Conservation (phyloP, 2,329 filamentous ascomycete species). For the Dactylellina parvicollis region DNA sequence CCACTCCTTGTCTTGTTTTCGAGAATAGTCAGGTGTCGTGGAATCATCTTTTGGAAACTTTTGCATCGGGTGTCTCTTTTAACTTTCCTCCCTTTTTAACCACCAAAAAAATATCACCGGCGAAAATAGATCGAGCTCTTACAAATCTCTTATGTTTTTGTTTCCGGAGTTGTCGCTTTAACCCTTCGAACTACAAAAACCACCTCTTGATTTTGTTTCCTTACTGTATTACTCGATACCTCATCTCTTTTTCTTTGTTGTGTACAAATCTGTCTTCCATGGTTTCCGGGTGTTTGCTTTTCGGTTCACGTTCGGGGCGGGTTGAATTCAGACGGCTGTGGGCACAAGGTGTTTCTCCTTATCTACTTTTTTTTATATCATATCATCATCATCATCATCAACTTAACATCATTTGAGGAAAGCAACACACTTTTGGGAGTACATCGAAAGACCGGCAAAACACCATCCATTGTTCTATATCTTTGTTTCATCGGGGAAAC, state of each 20-base stretch:
- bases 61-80: slow-evolving; percentile 30
- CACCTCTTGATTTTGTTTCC: slow-evolving; percentile 23
- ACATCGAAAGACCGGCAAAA: slow-evolving; percentile 22
- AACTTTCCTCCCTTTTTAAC: slow-evolving; percentile 6
- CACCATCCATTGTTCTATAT: slow-evolving; percentile 14
- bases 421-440: slow-evolving; percentile 20
- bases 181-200: neutral
- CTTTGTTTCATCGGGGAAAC: slow-evolving; percentile 55
- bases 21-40: slow-evolving; percentile 37
- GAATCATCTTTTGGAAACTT: slow-evolving; percentile 27
- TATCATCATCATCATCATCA: slow-evolving; percentile 2
- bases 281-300: slow-evolving; percentile 44
- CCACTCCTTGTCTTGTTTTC: slow-evolving; percentile 18
- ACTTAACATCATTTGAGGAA: slow-evolving; percentile 5
- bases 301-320: slow-evolving; percentile 20
- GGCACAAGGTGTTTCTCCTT: slow-evolving; percentile 24
- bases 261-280: slow-evolving; percentile 44
- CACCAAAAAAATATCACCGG: slow-evolving; percentile 28
- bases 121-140: slow-evolving; percentile 52
- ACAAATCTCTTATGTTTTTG: slow-evolving; percentile 42
- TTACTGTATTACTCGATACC: slow-evolving; percentile 46
- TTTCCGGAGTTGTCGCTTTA: slow-evolving; percentile 41
- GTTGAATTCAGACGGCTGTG: slow-evolving; percentile 44
- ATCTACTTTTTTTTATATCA: slow-evolving; percentile 21
- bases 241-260: slow-evolving; percentile 25